Conservation (phyloP, 495 filamentous ascomycete species). For the Tetracladium setigerum region DNA sequence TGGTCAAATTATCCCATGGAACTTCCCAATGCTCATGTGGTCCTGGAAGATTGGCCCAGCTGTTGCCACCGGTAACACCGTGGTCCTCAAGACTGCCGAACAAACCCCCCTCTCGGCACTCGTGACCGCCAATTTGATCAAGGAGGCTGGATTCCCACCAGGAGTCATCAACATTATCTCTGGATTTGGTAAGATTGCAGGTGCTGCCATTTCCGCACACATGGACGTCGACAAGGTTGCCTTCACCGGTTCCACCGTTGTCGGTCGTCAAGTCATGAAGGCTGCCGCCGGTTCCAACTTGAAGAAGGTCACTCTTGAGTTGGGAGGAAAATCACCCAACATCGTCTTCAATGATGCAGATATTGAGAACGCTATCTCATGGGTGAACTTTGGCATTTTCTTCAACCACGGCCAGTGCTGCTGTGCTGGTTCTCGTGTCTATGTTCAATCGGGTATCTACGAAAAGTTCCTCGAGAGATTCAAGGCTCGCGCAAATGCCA, state of each 20-base stretch:
- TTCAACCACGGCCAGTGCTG: conserved; percentile 99
- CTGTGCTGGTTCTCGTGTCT: conserved; percentile 92
- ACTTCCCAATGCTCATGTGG: conserved; percentile 97
- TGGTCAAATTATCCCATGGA: conserved; percentile 96
- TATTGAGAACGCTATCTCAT: conserved; percentile 91
- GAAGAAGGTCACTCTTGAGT: conserved; percentile 99
- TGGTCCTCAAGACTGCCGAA: conserved; percentile 92
- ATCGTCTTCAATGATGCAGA: conserved; percentile 95
- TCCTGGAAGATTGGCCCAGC: conserved; percentile 97
- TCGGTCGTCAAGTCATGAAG: conserved; percentile 92
- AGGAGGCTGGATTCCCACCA: conserved; percentile 93
- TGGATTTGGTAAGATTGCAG: conserved; percentile 82
- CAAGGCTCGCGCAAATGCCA: conserved; percentile 75
- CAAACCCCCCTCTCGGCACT: conserved; percentile 91
- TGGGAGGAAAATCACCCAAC: conserved; percentile 97
- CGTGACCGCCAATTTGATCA: conserved; percentile 68
- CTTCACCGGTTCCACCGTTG: conserved; percentile 91
- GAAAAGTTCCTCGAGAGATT: conserved; percentile 87
- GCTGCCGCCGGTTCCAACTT: conserved; percentile 89
- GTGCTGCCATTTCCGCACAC: conserved; percentile 85
- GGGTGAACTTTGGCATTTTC: conserved; percentile 99
- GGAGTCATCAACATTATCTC: conserved; percentile 96
- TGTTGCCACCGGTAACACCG: conserved; percentile 78
- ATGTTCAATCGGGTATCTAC: conserved; percentile 93
- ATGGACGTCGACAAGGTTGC: conserved; percentile 99